Conservation (phyloP, 2,329 filamentous ascomycete species). For the Penicillium sp. region DNA sequence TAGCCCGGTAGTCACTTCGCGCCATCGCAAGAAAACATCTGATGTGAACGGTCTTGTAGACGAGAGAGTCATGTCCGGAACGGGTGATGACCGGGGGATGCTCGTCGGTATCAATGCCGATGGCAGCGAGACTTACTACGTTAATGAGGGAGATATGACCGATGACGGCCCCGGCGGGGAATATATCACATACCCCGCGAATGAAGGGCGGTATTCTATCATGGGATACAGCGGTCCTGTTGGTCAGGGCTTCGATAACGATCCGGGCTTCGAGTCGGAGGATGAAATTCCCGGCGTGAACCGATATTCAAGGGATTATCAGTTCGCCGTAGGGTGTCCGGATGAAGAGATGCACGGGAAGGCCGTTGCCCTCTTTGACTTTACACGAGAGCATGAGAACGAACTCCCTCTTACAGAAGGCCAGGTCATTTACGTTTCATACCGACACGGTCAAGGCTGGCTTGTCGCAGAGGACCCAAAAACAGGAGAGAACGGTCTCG, state of each 20-base stretch:
- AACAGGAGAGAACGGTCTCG: constrained; percentile 88
- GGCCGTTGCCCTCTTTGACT: constrained; percentile 92
- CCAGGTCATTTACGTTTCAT: constrained; percentile 94
- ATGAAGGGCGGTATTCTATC: constrained; percentile 61
- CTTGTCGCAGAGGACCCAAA: constrained; percentile 94
- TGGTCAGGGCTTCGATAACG: constrained; percentile 36
- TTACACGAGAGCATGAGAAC: constrained; percentile 93
- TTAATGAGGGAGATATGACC: constrained; percentile 63
- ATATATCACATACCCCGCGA: constrained; percentile 74
- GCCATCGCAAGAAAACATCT: constrained; percentile 78
- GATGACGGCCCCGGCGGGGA: constrained; percentile 74
- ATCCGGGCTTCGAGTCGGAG: constrained; percentile 41
- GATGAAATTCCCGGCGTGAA: constrained; percentile 60
- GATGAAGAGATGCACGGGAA: constrained; percentile 98
- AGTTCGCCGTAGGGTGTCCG: constrained; percentile 90
- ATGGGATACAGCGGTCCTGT: constrained; percentile 42
- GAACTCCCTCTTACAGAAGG: constrained; percentile 90
- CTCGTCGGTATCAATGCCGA: constrained; percentile 68
- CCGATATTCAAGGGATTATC: constrained; percentile 86
- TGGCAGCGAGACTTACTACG: constrained; percentile 73
- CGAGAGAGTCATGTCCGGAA: constrained; percentile 13
- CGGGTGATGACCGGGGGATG: constrained; percentile 63
- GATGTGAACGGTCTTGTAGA: constrained; percentile 44
- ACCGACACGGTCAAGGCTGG: constrained; percentile 95
- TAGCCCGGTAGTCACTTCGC: constrained; percentile 80